Percentiles rank a stretch among this genome's conserved stretches.
phyloP scores from a whole-genome alignment of 352 stramenopile species.

The Aphanomyces stellatus region DNA sequence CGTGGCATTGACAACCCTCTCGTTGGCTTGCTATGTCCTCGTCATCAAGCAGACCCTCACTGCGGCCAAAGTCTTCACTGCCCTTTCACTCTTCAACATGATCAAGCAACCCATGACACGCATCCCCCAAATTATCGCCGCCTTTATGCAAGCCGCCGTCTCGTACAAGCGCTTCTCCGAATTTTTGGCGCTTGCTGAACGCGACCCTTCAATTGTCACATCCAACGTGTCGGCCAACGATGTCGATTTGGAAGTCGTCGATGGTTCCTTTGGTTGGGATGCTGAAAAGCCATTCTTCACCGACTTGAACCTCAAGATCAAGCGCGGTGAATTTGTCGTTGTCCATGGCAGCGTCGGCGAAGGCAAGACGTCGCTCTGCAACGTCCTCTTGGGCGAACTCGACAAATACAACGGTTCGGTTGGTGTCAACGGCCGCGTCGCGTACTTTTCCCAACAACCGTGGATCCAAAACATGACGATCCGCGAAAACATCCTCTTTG shows the following conservation, averaged over 20 bases:
- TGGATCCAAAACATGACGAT: constrained; percentile 94
- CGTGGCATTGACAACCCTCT: constrained; percentile 19
- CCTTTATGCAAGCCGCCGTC: constrained; percentile 21
- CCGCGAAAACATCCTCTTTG: constrained; percentile 83
- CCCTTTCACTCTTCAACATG: constrained; percentile 21
- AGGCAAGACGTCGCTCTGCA: constrained; percentile 51
- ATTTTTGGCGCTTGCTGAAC: constrained; percentile 22
- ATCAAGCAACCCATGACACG: constrained; percentile 21
- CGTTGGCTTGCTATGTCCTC: constrained; percentile 20
- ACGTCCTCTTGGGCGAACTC: constrained; percentile 78
- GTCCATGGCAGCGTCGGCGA: constrained; percentile 40
- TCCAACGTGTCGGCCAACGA: constrained; percentile 10
- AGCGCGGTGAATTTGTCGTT: constrained; percentile 40
- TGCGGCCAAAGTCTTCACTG: constrained; percentile 22
- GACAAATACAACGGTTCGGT: constrained; percentile 36
- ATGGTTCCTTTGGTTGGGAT: constrained; percentile 49
- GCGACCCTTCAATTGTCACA: constrained; percentile 26
- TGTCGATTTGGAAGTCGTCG: constrained; percentile 39
- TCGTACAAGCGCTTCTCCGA: constrained; percentile 22
- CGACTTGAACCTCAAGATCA: constrained; percentile 34
- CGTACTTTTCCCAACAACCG: constrained; percentile 74
- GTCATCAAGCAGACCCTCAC: constrained; percentile 15
- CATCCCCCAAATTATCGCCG: constrained; percentile 14
- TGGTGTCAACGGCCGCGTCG: constrained; percentile 31
- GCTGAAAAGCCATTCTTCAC: constrained; percentile 26